Evolutionary conservation across 345 rosid genomes (phyloP), one percentile per base, ranked within the genome.

Genomic region (Draba incana): DNA sequence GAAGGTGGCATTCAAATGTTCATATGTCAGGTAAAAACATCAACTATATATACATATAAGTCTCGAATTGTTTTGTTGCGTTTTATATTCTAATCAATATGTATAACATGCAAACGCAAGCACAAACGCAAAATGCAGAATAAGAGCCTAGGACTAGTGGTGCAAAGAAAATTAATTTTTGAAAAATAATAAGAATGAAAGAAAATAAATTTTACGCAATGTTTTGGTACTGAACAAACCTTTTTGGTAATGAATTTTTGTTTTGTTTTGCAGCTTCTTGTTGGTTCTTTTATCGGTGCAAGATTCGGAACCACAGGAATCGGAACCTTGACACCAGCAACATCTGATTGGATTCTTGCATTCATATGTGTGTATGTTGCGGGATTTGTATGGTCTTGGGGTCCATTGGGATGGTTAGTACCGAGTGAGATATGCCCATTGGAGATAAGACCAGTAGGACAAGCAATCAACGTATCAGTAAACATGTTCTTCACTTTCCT

Each of bases 371-470:
- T 78, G 8, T 84, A 80, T 30, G 84, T 83, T 0, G 79, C 84
- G 0, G 87, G 87, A n/a, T 87, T 87, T 41, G 82, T 73, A 2
- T 75, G 79, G 82, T 86, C 92, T 14, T 84, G 86, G 92, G 89
- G 89, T 28, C 87, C 87, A 13, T 37, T 86, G 38, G 84, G 87
- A 53, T 86, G 84, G 84, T 66, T 81, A 30, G 84, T 86, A 55
- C 84, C 86, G 0, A 84, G 87, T 54, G 92, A 83, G 79, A 84
- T 86, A 3, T 82, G 79, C 24, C 80, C 85, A 0, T 8, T 84
- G 33, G 87, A 84, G 77, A 78, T 87, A 24, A 69, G 86, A 51
- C 82, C 87, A 0, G 85, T 81, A 1, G 89, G 82, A 14, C 89
- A 84, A 53, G 82, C 85, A 35, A 73, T 87, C 12, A 80, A 75